A percentile compares a stretch with the other conserved stretches of the same genome.
Evolutionary conservation across 768 basidiomycete species (phyloP).

Genomic region (Gloeophyllum trabeum): DNA sequence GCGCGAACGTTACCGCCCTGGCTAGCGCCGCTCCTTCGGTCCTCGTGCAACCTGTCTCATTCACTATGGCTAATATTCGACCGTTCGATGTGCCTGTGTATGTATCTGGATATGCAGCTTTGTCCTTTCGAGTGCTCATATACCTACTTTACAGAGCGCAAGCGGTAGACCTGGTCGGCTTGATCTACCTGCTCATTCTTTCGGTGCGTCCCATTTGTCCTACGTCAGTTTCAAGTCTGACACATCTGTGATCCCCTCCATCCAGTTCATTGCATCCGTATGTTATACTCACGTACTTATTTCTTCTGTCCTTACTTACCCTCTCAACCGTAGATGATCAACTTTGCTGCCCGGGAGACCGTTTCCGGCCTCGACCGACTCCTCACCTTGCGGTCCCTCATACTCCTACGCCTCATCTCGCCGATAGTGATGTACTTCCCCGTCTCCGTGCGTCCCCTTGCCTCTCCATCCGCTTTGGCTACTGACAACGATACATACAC

Average conservation of each 20-base stretch:
- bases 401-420: slow-evolving; percentile 27
- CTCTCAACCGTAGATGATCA: slow-evolving; percentile 8
- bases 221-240: neutral
- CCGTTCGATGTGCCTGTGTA: slow-evolving; percentile 54
- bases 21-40: slow-evolving; percentile 36
- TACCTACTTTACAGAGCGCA: slow-evolving; percentile 10
- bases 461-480: neutral
- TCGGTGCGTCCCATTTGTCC: slow-evolving; percentile 7
- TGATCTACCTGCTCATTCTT: slow-evolving; percentile 20
- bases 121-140: neutral
- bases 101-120: slow-evolving; percentile 8
- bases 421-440: slow-evolving; percentile 28
- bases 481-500: neutral
- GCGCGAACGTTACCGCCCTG: slow-evolving; percentile 21
- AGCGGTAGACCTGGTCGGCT: slow-evolving; percentile 20
- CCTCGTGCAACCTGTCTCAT: slow-evolving; percentile 36
- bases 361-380: slow-evolving; percentile 27
- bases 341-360: slow-evolving; percentile 19
- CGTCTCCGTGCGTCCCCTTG: slow-evolving; percentile 9
- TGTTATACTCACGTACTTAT: neutral
- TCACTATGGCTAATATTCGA: slow-evolving; percentile 33
- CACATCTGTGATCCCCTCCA: neutral
- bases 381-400: slow-evolving; percentile 24
- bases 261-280: neutral
- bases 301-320: neutral